phyloP scores from a whole-genome alignment of 2,329 filamentous ascomycete genomes.

The Emericellopsis cladophorae region DNA sequence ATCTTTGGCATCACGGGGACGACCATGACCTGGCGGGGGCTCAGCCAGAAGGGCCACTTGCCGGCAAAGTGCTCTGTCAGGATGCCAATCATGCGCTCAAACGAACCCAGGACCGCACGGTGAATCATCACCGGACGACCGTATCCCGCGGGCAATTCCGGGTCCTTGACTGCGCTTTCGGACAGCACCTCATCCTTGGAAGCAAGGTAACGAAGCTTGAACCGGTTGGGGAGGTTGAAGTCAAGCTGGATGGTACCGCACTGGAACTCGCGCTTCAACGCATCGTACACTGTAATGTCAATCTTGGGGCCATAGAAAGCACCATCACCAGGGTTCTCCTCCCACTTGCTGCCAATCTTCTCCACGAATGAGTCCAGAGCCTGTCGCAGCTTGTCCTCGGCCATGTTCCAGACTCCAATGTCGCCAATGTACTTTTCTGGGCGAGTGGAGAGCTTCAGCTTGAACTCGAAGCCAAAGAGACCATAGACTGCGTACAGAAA shows the following conservation, averaged over 20 bases:
- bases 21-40: slow-evolving; percentile 60
- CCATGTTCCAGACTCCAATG: slow-evolving; percentile 76
- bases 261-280: slow-evolving; percentile 53
- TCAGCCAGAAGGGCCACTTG: slow-evolving; percentile 85
- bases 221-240: slow-evolving; percentile 54
- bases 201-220: slow-evolving; percentile 32
- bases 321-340: slow-evolving; percentile 86
- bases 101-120: slow-evolving; percentile 63
- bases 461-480: slow-evolving; percentile 58
- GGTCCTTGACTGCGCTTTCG: slow-evolving; percentile 28
- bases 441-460: slow-evolving; percentile 85
- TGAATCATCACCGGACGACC: slow-evolving; percentile 79
- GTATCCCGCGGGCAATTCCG: slow-evolving; percentile 52
- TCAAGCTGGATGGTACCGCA: slow-evolving; percentile 82
- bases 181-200: slow-evolving; percentile 32
- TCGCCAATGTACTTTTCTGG: slow-evolving; percentile 82
- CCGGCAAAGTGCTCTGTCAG: slow-evolving; percentile 75
- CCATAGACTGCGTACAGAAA: slow-evolving; percentile 67
- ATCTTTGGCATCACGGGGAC: slow-evolving; percentile 60
- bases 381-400: slow-evolving; percentile 67
- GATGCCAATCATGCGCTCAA: slow-evolving; percentile 58
- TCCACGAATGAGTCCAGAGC: slow-evolving; percentile 67
- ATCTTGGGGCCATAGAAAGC: slow-evolving; percentile 99
- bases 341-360: slow-evolving; percentile 57
- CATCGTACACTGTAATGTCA: slow-evolving; percentile 88